phyloP scores from a whole-genome alignment of 2,329 filamentous ascomycete species.

The Paraphoma chrysanthemicola region DNA sequence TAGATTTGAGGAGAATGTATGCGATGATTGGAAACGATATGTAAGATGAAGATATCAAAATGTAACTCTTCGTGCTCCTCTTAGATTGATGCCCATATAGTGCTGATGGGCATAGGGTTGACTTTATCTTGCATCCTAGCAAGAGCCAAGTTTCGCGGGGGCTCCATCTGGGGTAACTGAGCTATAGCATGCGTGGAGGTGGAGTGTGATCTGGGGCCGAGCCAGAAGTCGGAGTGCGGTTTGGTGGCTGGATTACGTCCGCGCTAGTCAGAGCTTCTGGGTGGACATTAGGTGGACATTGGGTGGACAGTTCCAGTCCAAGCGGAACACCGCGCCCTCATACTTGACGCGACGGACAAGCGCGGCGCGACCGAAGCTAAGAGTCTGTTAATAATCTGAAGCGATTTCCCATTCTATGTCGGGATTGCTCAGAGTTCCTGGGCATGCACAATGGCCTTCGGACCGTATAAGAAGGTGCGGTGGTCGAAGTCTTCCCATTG shows the following conservation, averaged over 20 bases:
- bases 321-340: background rate
- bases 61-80: background rate
- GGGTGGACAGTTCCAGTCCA: too few relatives aligned
- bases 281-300: background rate
- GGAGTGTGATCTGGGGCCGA: background rate
- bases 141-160: background rate
- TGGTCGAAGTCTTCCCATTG: too few relatives aligned
- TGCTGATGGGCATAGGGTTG: background rate
- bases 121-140: background rate
- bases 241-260: background rate
- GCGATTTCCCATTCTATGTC: too few relatives aligned
- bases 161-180: background rate
- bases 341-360: background rate
- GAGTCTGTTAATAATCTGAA: too few relatives aligned
- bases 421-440: too few relatives aligned
- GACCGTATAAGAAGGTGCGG: too few relatives aligned
- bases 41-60: background rate
- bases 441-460: too few relatives aligned
- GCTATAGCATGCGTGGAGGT: background rate
- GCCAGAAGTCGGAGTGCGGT: background rate
- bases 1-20: background rate
- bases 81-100: background rate
- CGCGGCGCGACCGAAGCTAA: too few relatives aligned
- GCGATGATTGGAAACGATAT: background rate
- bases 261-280: background rate